A percentile compares a stretch with the other conserved stretches of the same genome.
Conservation (phyloP, 805 yeast species). For the Blastobotrys mokoenaii region DNA sequence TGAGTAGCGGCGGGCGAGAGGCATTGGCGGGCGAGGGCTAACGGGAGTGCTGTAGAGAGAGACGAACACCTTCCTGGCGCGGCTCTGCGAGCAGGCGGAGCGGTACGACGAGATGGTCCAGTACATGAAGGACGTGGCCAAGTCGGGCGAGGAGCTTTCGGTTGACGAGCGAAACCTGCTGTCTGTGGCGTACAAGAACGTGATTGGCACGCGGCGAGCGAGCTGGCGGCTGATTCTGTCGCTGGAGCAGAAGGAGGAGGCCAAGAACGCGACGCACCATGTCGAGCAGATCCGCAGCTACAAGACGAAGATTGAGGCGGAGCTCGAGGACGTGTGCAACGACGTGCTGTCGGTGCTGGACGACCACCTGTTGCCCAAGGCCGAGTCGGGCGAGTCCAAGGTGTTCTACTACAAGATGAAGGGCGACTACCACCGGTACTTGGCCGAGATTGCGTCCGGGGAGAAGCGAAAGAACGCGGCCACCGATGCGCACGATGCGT, state of each 20-base stretch:
- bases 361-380: conserved; percentile 85
- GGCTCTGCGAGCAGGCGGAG: conserved; percentile 98
- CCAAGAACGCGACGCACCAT: conserved; percentile 87
- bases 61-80: conserved; percentile 75
- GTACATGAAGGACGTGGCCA: conserved; percentile 95
- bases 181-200: conserved; percentile 97
- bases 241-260: conserved; percentile 96
- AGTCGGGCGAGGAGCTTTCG: conserved; percentile 88
- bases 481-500: conserved; percentile 84
- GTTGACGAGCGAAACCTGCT: conserved; percentile 97
- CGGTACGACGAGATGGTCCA: conserved; percentile 99
- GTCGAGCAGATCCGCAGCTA: conserved; percentile 84
- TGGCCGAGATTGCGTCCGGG: conserved; percentile 90
- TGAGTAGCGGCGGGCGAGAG: no score
- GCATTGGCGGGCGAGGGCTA: no score
- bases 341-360: conserved; percentile 84
- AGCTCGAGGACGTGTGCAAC: conserved; percentile 87
- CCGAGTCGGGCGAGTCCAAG: conserved; percentile 94
- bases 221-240: conserved; percentile 98
- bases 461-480: conserved; percentile 92
- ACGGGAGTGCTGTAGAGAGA: no score
- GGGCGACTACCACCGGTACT: conserved; percentile 98
- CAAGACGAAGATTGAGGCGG: conserved; percentile 89
- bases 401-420: conserved; percentile 98
- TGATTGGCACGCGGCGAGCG: conserved; percentile 98